Conservation (phyloP, 2,329 filamentous ascomycete genomes). For the Cladophialophora chaetospira region DNA sequence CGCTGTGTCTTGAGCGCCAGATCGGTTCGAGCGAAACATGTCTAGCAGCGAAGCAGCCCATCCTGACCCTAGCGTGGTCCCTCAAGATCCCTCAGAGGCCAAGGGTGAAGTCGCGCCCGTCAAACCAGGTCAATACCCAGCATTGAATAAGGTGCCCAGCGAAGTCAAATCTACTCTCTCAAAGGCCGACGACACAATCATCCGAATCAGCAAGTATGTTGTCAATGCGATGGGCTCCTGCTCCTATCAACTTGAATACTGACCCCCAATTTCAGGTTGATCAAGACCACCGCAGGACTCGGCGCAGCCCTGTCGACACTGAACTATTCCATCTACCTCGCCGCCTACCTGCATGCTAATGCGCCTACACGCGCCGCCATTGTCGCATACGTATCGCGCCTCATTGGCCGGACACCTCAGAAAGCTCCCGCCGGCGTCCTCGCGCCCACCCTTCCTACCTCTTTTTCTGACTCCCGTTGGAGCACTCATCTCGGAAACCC, state of each 20-base stretch:
- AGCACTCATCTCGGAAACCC: slow-evolving; percentile 54
- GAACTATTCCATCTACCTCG: slow-evolving; percentile 67
- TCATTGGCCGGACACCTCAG: slow-evolving; percentile 29
- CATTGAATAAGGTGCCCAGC: slow-evolving; percentile 23
- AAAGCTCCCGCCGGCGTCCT: slow-evolving; percentile 36
- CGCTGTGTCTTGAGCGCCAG: no score
- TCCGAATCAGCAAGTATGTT: slow-evolving; percentile 29
- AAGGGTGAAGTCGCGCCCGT: slow-evolving; percentile 19
- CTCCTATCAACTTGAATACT: background rate
- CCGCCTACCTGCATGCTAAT: slow-evolving; percentile 59
- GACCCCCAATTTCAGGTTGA: slow-evolving; percentile 50
- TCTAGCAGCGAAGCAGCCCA: slow-evolving; percentile 23
- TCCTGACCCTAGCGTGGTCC: slow-evolving; percentile 26
- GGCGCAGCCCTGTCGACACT: slow-evolving; percentile 69
- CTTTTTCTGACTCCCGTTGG: slow-evolving; percentile 50
- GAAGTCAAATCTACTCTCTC: slow-evolving; percentile 25
- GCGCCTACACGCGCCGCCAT: slow-evolving; percentile 41
- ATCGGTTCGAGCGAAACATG: no score
- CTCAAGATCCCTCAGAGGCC: slow-evolving; percentile 18
- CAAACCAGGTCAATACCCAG: slow-evolving; percentile 18
- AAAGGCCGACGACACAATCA: slow-evolving; percentile 25
- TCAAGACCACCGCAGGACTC: slow-evolving; percentile 68
- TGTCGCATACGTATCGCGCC: slow-evolving; percentile 24
- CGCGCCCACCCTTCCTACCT: slow-evolving; percentile 52
- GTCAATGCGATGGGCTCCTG: background rate